Conservation (phyloP, 768 basidiomycete species). For the Lactifluus volemus region DNA sequence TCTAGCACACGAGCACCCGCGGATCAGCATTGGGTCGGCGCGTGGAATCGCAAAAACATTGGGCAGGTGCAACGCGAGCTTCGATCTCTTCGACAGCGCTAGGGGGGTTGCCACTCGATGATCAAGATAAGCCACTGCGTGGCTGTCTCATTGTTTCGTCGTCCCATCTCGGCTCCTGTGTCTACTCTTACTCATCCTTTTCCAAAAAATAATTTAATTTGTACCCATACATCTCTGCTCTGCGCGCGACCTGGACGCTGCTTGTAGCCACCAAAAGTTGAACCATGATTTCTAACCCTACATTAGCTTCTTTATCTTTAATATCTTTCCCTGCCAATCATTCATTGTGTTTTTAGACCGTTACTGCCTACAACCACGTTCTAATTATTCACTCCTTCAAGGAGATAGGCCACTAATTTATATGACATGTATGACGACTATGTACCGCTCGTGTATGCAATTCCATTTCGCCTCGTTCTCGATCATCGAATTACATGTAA, state of each 20-base stretch:
- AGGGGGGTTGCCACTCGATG: neutral
- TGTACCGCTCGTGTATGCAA: too few species aligned
- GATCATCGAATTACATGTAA: neutral
- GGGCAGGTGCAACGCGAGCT: conserved; percentile 18
- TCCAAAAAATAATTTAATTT: neutral
- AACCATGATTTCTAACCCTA: neutral
- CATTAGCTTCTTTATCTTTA: neutral
- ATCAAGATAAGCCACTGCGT: neutral
- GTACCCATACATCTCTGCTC: neutral
- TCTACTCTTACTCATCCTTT: neutral
- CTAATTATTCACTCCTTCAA: too few species aligned
- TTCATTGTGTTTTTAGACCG: neutral
- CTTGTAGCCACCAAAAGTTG: neutral
- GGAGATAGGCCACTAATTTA: too few species aligned
- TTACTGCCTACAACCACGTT: neutral
- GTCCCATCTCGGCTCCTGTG: neutral
- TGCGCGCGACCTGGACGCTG: neutral
- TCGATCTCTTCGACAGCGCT: conserved; percentile 31
- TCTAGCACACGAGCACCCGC: conserved; percentile 12
- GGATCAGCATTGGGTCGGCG: conserved; percentile 17
- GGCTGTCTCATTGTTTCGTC: neutral
- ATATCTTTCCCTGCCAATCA: neutral
- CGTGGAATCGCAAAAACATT: conserved; percentile 20
- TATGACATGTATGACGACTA: too few species aligned
- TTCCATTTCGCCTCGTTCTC: neutral